A percentile compares a stretch with the other conserved stretches of the same genome.
phyloP scores from a whole-genome alignment of 495 filamentous ascomycete genomes.

The Podospora anserina region DNA sequence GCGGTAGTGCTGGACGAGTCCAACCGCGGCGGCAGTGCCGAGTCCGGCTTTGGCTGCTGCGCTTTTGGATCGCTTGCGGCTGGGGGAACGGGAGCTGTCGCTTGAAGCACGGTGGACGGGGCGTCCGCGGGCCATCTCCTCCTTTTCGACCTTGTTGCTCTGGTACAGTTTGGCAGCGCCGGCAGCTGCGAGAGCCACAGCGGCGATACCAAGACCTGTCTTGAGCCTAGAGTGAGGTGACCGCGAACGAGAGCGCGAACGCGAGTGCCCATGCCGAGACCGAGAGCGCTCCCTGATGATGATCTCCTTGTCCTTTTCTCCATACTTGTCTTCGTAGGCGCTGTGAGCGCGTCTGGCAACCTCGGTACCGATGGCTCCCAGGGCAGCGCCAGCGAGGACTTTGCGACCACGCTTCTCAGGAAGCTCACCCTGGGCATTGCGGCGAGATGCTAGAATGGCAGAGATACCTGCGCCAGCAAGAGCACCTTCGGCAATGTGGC shows the following conservation, averaged over 20 bases:
- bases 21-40: constrained; percentile 74
- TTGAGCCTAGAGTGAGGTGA: constrained; percentile 53
- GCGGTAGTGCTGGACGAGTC: constrained; percentile 68
- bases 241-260: constrained; percentile 57
- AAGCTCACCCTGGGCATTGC: constrained; percentile 56
- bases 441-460: constrained; percentile 68
- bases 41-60: constrained; percentile 74
- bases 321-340: constrained; percentile 63
- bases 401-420: constrained; percentile 64
- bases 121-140: constrained; percentile 64
- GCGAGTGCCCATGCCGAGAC: constrained; percentile 36
- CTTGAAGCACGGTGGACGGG: constrained; percentile 58
- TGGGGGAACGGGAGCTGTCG: constrained; percentile 35
- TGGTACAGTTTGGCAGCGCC: constrained; percentile 75
- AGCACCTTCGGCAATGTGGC: constrained; percentile 84
- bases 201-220: constrained; percentile 72
- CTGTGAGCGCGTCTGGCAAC: constrained; percentile 68
- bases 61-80: constrained; percentile 50
- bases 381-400: constrained; percentile 72
- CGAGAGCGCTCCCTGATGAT: constrained; percentile 22
- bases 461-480: constrained; percentile 74
- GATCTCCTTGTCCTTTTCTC: constrained; percentile 46
- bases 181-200: constrained; percentile 69
- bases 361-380: constrained; percentile 81
- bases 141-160: constrained; percentile 63